Percentiles rank a stretch among this genome's conserved stretches.
Conservation (phyloP, 2,329 filamentous ascomycete species). For the Calycina herbarum region DNA sequence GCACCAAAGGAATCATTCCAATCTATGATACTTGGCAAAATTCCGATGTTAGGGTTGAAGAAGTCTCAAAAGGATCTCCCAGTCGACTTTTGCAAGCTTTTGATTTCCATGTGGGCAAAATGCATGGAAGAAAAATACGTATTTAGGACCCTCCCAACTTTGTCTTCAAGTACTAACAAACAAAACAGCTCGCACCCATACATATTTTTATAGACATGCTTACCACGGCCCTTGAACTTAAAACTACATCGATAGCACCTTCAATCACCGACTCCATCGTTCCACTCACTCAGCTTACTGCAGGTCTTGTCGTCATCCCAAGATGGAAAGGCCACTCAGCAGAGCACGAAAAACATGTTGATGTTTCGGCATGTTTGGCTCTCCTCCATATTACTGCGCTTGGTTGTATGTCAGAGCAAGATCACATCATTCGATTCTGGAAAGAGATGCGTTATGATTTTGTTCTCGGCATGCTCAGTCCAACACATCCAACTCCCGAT, state of each 20-base stretch:
- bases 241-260: slow-evolving; percentile 59
- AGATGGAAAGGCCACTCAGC: slow-evolving; percentile 43
- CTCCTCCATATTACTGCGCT: slow-evolving; percentile 65
- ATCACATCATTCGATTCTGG: slow-evolving; percentile 58
- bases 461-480: slow-evolving; percentile 65
- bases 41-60: slow-evolving; percentile 58
- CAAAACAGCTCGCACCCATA: slow-evolving; percentile 57
- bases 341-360: slow-evolving; percentile 55
- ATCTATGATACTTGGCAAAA: slow-evolving; percentile 64
- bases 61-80: slow-evolving; percentile 53
- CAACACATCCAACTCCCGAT: slow-evolving; percentile 63
- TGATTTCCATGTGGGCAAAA: slow-evolving; percentile 67
- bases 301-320: slow-evolving; percentile 52
- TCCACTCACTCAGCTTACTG: slow-evolving; percentile 57
- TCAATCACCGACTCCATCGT: slow-evolving; percentile 59
- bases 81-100: slow-evolving; percentile 61
- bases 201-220: slow-evolving; percentile 65
- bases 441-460: slow-evolving; percentile 64
- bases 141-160: slow-evolving; percentile 7
- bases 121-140: slow-evolving; percentile 61
- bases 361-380: slow-evolving; percentile 63
- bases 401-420: slow-evolving; percentile 50
- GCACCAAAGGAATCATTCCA: slow-evolving; percentile 62
- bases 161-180: slow-evolving; percentile 17
- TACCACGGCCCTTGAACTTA: slow-evolving; percentile 61